A percentile compares a stretch with the other conserved stretches of the same genome.
Conservation (phyloP, 179 eudicot species). For the Camellia oleifera region DNA sequence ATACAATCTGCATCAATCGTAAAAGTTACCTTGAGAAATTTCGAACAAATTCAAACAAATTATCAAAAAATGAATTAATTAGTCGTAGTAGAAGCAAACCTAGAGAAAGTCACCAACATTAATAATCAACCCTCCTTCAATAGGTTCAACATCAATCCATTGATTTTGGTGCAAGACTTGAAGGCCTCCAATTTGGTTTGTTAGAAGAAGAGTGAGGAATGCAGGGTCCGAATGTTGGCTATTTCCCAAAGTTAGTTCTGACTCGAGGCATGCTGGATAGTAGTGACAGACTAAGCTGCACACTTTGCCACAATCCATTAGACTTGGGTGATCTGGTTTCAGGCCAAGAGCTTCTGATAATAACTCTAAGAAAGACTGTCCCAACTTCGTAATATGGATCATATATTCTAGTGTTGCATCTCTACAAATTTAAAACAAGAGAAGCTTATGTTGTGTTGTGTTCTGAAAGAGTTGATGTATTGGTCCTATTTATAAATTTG, state of each 20-base stretch:
- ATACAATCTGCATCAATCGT: conserved; percentile 10
- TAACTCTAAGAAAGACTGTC: not conserved
- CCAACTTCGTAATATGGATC: not conserved
- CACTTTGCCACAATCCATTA: not conserved
- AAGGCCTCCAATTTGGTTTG: conserved; percentile 27
- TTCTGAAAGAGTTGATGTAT: too few relatives aligned
- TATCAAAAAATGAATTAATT: too few relatives aligned
- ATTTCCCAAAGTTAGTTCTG: conserved; percentile 25
- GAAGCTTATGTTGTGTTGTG: too few relatives aligned
- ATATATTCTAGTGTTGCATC: not conserved
- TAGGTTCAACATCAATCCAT: conserved; percentile 28
- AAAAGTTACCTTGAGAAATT: too few relatives aligned
- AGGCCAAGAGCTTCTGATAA: conserved; percentile 21
- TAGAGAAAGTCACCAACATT: conserved; percentile 31
- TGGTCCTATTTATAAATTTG: too few relatives aligned
- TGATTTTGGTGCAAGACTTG: conserved; percentile 21
- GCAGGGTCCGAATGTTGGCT: conserved; percentile 22
- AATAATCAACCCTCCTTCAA: conserved; percentile 20
- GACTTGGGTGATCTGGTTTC: not conserved
- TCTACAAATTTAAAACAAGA: not conserved
- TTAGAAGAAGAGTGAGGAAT: conserved; percentile 25
- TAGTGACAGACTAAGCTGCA: conserved; percentile 6
- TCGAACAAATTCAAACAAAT: too few relatives aligned
- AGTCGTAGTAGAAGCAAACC: not conserved
- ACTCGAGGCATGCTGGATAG: conserved; percentile 30